Evolutionary conservation across 2,329 filamentous ascomycete genomes (phyloP).

Genomic region (Calonectria pteridis): DNA sequence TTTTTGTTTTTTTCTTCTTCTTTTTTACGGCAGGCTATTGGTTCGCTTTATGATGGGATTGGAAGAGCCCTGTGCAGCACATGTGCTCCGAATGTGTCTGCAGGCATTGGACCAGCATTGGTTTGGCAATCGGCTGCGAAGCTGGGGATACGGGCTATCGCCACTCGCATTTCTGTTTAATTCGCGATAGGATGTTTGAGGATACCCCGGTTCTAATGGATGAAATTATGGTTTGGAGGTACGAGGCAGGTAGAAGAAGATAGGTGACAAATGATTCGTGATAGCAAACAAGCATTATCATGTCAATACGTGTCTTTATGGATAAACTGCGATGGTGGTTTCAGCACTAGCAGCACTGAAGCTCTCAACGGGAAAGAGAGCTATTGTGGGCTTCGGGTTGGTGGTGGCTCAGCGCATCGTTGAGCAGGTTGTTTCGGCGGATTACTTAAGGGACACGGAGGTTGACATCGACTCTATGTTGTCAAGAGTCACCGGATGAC

Average conservation of each 20-base stretch:
- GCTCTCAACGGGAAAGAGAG: no score
- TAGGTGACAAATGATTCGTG: neutral
- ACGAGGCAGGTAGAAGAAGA: neutral
- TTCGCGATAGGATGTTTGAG: constrained; percentile 1
- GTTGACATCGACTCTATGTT: neutral
- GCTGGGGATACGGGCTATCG: neutral
- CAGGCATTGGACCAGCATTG: neutral
- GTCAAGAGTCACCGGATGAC: neutral
- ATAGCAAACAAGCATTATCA: neutral
- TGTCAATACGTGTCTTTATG: neutral
- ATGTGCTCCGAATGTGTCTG: neutral
- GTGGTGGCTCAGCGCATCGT: neutral
- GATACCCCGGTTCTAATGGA: neutral
- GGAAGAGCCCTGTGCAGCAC: constrained; percentile 5
- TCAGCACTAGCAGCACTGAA: no score
- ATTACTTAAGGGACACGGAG: no score
- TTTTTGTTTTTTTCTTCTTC: neutral
- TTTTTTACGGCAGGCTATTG: neutral
- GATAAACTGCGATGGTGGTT: neutral
- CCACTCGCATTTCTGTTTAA: neutral
- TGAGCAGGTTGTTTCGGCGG: neutral
- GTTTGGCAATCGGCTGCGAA: neutral
- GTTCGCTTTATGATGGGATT: neutral
- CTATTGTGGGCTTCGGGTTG: neutral
- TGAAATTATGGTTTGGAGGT: neutral